These are phyloP conservation scores for Cordyceps fumosorosea DNA, from an alignment of 2,329 filamentous ascomycete species.

Conservation along the genomic window DNA sequence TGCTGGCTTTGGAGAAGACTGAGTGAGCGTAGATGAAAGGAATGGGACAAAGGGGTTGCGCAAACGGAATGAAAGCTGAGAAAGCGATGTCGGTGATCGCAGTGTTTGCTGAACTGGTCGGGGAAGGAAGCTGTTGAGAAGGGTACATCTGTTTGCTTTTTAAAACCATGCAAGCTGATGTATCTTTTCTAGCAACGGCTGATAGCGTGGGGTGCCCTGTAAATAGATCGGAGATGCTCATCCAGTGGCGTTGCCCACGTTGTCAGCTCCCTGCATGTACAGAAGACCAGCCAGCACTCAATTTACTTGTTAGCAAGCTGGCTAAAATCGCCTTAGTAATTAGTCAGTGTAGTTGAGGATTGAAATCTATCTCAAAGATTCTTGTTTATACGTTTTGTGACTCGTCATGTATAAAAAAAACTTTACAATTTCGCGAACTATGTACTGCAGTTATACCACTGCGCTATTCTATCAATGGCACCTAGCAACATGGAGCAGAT, in stretches of 20 bases:
- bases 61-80: too few relatives aligned
- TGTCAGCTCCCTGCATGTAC: not conserved
- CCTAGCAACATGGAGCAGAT: not conserved
- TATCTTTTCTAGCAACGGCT: not conserved
- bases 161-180: not conserved
- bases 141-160: not conserved
- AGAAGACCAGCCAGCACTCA: too few relatives aligned
- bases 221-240: not conserved
- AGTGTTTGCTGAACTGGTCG: not conserved
- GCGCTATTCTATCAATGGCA: not conserved
- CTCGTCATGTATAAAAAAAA: too few relatives aligned
- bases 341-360: too few relatives aligned
- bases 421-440: too few relatives aligned
- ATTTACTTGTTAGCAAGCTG: not conserved
- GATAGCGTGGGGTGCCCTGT: not conserved
- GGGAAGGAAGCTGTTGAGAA: not conserved
- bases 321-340: too few relatives aligned
- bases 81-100: not conserved
- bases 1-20: not conserved
- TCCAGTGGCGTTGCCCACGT: not conserved
- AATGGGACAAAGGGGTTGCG: not conserved
- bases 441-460: too few relatives aligned
- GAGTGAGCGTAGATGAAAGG: not conserved
- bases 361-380: too few relatives aligned
- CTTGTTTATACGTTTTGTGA: too few relatives aligned